Percentiles rank a stretch among this genome's conserved stretches.
These are phyloP conservation scores for Lignosus rhinocerotis DNA, from an alignment of 1,284 basidiomycete genomes.

Conservation along the genomic window DNA sequence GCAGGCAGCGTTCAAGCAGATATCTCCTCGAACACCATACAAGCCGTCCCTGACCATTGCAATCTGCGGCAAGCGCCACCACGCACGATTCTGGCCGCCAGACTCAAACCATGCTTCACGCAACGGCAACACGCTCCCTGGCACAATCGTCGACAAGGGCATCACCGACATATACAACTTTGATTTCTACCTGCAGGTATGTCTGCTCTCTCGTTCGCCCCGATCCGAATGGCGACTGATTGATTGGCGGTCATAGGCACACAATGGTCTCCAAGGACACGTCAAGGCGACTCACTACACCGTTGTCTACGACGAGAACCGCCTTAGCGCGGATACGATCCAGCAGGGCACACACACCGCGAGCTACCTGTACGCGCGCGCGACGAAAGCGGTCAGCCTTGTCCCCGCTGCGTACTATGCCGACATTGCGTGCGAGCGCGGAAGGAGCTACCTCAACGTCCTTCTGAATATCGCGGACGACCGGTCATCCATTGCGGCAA, in stretches of 20 bases:
- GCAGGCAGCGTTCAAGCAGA: constrained; percentile 53
- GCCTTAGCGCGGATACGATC: constrained; percentile 61
- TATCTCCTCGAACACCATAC: constrained; percentile 50
- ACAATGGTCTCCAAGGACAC: constrained; percentile 65
- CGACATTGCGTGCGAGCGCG: constrained; percentile 75
- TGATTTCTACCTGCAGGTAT: constrained; percentile 73
- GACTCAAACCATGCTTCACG: constrained; percentile 46
- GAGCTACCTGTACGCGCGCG: constrained; percentile 72
- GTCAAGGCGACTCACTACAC: constrained; percentile 74
- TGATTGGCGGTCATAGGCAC: constrained; percentile 40
- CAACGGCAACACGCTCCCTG: constrained; percentile 74
- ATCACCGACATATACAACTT: constrained; percentile 71
- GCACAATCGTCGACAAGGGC: constrained; percentile 75
- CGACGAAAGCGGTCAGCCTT: constrained; percentile 76
- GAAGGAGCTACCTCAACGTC: constrained; percentile 67
- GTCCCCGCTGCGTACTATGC: constrained; percentile 77
- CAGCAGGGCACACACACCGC: constrained; percentile 66
- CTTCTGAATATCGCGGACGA: constrained; percentile 50
- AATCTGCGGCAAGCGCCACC: constrained; percentile 79
- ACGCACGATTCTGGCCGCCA: constrained; percentile 67
- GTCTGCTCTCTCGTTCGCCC: background rate
- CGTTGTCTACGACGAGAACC: constrained; percentile 72
- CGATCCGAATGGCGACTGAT: background rate
- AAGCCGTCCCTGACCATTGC: constrained; percentile 67
- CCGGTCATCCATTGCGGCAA: constrained; percentile 26